Base-by-base conservation (phyloP, 768 basidiomycete genomes). In the Boletus pseudo-olivaceus region DNA sequence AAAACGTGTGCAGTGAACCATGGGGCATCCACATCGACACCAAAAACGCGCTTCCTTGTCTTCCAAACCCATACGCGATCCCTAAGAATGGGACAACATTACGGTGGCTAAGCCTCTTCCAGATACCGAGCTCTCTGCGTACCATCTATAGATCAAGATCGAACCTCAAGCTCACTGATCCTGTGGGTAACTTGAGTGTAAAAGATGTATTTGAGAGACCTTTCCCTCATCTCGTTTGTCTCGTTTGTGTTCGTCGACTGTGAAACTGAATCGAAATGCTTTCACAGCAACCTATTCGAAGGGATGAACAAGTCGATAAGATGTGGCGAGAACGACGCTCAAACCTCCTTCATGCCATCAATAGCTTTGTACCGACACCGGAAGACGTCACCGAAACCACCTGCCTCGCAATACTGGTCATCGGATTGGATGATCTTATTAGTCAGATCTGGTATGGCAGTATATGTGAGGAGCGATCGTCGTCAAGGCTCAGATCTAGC, bases 1-100 rank as follows among this genome's bases (percentile, higher is more conserved):
- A 27, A 40, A 59, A 48, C 10, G 46, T 14, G 12, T 51, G 55
- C 7, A 58, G 26, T 38, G 49, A 44, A 39, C 42, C 49, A 15
- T 51, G 40, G 5, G 54, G 49, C 45, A 58, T 58, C 56, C 57
- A 58, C 9, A 30, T 9, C 7, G 56, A 58, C 23, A 49, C 57
- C 47, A 59, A 41, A 14, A 47, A 49, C 0, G 34, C 20, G 20
- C 29, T 46, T 49, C 51, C 38, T 20, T 38, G 49, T 49, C 43
- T 53, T 27, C 47, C 56, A 20, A 58, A 58, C 14, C 56, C 51
- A 10, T 47, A 17, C 0, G 34, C 14, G 5, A 49, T 52, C 8
- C 57, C 56, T 12, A 47, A 46, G 44, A 58, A 58, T 20, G 34
- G 39, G 5, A 51, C 49, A 9, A 58, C 38, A 5, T 51, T 58